A percentile compares a stretch with the other conserved stretches of the same genome.
Conservation (phyloP, 2,329 filamentous ascomycete species). For the Ramichloridium luteum region DNA sequence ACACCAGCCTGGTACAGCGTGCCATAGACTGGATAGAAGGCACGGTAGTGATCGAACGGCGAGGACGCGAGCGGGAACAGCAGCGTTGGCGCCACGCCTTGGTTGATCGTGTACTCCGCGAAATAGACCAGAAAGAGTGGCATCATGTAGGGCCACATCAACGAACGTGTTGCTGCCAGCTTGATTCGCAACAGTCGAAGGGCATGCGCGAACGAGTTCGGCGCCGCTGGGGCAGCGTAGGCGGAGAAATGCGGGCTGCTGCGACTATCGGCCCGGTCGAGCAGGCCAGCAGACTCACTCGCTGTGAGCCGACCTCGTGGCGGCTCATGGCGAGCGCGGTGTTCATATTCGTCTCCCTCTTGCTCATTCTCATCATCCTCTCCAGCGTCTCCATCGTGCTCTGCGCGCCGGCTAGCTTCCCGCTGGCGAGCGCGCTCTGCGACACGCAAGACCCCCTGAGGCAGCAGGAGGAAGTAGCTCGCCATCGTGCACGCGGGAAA, state of each 20-base stretch:
- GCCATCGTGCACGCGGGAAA: slow-evolving; percentile 71
- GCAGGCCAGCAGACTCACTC: slow-evolving; percentile 26
- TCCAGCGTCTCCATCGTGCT: slow-evolving; percentile 30
- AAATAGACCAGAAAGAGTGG: slow-evolving; percentile 87
- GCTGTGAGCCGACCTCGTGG: too few relatives aligned
- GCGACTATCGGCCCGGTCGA: slow-evolving; percentile 18
- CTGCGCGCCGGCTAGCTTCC: too few relatives aligned
- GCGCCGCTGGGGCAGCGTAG: too few relatives aligned
- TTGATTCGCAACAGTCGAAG: slow-evolving; percentile 40
- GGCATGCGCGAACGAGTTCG: too few relatives aligned
- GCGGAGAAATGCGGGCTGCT: too few relatives aligned
- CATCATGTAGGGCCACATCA: slow-evolving; percentile 74
- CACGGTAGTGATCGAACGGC: slow-evolving; percentile 69
- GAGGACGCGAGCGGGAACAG: slow-evolving; percentile 67
- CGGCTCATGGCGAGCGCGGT: slow-evolving; percentile 13
- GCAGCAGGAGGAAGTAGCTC: slow-evolving; percentile 75
- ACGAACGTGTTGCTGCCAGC: too few relatives aligned
- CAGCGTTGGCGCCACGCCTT: slow-evolving; percentile 79
- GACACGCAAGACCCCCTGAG: slow-evolving; percentile 50
- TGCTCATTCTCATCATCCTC: slow-evolving; percentile 15
- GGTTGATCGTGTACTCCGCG: slow-evolving; percentile 95
- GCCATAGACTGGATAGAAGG: slow-evolving; percentile 89
- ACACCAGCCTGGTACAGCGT: slow-evolving; percentile 93
- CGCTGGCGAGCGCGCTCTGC: too few relatives aligned
- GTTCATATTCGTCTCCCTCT: too few relatives aligned